Conservation (phyloP, 2,329 filamentous ascomycete genomes). For the Penicillium brevicompactum region DNA sequence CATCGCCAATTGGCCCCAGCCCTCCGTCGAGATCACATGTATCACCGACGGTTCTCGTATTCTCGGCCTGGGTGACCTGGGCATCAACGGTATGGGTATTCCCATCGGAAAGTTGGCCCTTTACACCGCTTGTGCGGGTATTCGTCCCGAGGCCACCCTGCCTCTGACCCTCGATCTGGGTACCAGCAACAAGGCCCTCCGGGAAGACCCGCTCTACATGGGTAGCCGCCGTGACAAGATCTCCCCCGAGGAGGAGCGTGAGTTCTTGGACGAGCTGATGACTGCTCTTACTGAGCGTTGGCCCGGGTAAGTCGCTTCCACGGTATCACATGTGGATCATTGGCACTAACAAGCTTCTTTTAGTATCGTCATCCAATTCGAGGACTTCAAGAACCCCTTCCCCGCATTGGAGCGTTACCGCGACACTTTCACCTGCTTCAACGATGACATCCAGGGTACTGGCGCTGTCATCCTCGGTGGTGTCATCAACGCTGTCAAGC, state of each 20-base stretch:
- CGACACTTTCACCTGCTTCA: conserved; percentile 90
- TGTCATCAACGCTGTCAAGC: conserved; percentile 74
- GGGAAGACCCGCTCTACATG: conserved; percentile 86
- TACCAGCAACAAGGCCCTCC: conserved; percentile 63
- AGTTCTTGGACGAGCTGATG: conserved; percentile 98
- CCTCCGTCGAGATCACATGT: conserved; percentile 90
- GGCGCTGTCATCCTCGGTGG: conserved; percentile 92
- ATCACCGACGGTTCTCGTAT: conserved; percentile 95
- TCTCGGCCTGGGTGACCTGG: conserved; percentile 87
- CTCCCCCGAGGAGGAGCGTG: conserved; percentile 74
- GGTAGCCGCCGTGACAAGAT: conserved; percentile 84
- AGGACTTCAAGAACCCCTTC: conserved; percentile 98
- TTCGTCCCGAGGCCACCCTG: conserved; percentile 72
- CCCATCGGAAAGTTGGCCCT: conserved; percentile 94
- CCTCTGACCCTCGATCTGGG: conserved; percentile 66
- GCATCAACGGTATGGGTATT: conserved; percentile 97
- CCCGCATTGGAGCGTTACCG: conserved; percentile 89
- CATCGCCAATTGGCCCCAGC: conserved; percentile 89
- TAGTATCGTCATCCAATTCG: conserved; percentile 81
- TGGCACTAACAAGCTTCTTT: no score
- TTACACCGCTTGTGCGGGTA: conserved; percentile 94
- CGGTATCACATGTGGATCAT: no score
- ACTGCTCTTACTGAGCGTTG: conserved; percentile 76
- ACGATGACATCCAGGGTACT: conserved; percentile 97
- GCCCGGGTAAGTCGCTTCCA: conserved; percentile 46